Evolutionary conservation across 1,284 basidiomycete genomes (phyloP), one percentile per base, ranked within the genome.

Genomic region (Ustilago loliicola): DNA sequence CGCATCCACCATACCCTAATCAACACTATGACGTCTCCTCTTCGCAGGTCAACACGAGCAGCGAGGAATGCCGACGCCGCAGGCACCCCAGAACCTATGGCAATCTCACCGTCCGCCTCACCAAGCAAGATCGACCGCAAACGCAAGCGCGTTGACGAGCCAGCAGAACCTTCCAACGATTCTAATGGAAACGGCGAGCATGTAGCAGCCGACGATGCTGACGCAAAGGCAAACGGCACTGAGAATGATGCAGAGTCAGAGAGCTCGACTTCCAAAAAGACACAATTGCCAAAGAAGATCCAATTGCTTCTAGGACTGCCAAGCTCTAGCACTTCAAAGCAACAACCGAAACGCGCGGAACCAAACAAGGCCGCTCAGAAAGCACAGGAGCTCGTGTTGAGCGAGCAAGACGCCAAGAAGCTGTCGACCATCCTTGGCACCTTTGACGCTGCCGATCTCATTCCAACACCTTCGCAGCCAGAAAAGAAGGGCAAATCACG

Each of bases 81-180:
- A 29, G 61, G 42, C 29, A 67, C 68, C n/a, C 74, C 74, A 40
- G 74, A 77, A n/a, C 74, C 74, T 7, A 34, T 56, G 32, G 54
- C 53, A 19, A 21, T 56, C 17, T 65, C 74, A 32, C 69, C 74
- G 5, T 68, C 74, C 13, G 27, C 30, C 19, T 77, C 74, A 4
- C 74, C 74, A 1, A 72, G 30, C 54, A 77, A 77, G 34, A 10
- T 51, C 32, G 74, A 77, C 27, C 74, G 74, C 50, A 77, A 72
- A 47, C 74, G 74, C 21, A 77, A 72, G 47, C 68, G 69, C 42
- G 47, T 17, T 6, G 74, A 77, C 17, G 74, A 72, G 8, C 38
- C 47, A 21, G n/a, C 29, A 11, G 63, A 66, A 3, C n/a, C 55
- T 15, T 30, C 61, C 38, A 52, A 42, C 51, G 29, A 54, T 9